Base-by-base conservation (phyloP, 345 rosid genomes). In the Eucalyptus curtisii region DNA sequence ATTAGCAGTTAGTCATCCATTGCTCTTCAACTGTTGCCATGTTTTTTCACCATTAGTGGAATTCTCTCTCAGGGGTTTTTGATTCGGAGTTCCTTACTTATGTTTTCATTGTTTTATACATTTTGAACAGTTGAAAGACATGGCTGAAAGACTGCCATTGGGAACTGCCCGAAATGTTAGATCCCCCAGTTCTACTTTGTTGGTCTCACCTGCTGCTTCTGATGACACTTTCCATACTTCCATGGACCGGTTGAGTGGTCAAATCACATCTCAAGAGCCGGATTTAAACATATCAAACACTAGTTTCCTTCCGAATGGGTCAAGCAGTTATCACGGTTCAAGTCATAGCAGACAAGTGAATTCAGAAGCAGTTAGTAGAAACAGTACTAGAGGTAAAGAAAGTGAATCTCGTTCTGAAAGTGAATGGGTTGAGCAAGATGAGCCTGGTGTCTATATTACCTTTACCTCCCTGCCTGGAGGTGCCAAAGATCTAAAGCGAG, bases 371-470 rank as follows among this genome's bases (percentile, higher is more conserved):
- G 89, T 93, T 61, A 89, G 91, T 57, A 95, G 95, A 93, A 94
- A 90, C 89, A 96, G 97, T 88, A 93, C 89, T 87, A 93, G 94
- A 90, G 85, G 91, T 31, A 96, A 92, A 91, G 99, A 96, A 89
- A 91, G 92, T 86, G 98, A 96, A 91, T 90, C 92, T n/a, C 95
- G 91, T 49, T 91, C 90, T 90, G 99, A 95, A 44, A 91, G 89
- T 90, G 99, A 98, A 90, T 95, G 99, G 98, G 98, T 98, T 86
- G 99, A 98, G 91, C 99, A 98, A 93, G 98, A 96, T 88, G 99
- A 98, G 91, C 98, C 97, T 55, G 99, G 99, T 88, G 99, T 98
- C 30, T 97, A 97, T 91, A 96, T 98, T 55, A 98, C 99, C 86
- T 96, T 98, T 68, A 96, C 96, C 86, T 95, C 98, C 49, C 93